Percentiles rank a stretch among this genome's conserved stretches.
Conservation (phyloP, 331 rosid genomes). For the Malus hybrid region DNA sequence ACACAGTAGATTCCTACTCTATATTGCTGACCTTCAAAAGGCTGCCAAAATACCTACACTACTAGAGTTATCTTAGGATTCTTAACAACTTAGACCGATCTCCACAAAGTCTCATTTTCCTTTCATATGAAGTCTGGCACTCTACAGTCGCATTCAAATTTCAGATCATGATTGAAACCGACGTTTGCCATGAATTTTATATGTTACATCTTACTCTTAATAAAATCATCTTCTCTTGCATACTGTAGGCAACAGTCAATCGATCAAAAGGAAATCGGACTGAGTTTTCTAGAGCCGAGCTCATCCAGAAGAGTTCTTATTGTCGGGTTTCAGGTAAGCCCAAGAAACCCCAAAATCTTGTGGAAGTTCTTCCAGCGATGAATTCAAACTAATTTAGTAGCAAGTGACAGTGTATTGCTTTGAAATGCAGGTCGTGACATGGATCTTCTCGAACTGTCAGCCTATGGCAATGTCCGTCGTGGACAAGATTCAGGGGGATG, state of each 20-base stretch:
- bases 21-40: neutral
- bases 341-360: neutral
- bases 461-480: constrained; percentile 66
- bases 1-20: neutral
- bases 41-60: neutral
- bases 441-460: constrained; percentile 91
- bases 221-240: neutral
- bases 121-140: neutral
- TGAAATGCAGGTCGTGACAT: constrained; percentile 65
- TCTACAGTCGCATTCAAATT: neutral
- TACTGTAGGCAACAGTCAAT: constrained; percentile 62
- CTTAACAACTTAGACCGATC: neutral
- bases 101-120: neutral
- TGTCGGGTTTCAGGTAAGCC: constrained; percentile 73
- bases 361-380: neutral
- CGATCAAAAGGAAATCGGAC: constrained; percentile 75
- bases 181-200: neutral
- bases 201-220: neutral
- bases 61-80: neutral
- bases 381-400: constrained; percentile 11
- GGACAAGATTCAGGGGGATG: constrained; percentile 81
- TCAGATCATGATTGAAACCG: neutral
- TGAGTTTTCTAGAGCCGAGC: constrained; percentile 63
- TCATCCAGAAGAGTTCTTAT: constrained; percentile 73
- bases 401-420: neutral